Base-by-base conservation (phyloP, 306 rosid species). In the Begonia loranthoides region DNA sequence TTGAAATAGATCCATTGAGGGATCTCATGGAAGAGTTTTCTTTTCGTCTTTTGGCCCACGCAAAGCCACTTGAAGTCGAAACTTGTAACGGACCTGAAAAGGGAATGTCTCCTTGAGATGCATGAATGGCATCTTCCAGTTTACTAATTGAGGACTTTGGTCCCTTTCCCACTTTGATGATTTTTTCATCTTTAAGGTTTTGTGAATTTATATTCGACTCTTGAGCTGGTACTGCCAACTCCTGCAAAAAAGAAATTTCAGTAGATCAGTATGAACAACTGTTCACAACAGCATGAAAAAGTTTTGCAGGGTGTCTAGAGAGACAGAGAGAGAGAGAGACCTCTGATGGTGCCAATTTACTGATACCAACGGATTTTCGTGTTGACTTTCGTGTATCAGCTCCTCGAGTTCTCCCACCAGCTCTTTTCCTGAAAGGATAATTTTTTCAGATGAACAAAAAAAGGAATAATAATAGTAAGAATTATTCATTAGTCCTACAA, bases 31-130 rank as follows among this genome's bases (percentile, higher is more conserved):
- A 61, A 45, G 74, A 16, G 21, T 83, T 92, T 12, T 90, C 99
- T 69, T 62, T 83, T 34, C 78, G 86, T 72, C 94, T 81, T 75
- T 78, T 92, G 1, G 94, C 96, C 99, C 99, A 92, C 12, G 99
- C 88, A 68, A 92, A 92, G 57, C 99, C 94, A 60, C 99, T 83
- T 61, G 99, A 92, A 49, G 80, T 86, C 40, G 96, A 92, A 68
- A 92, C 99, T 69, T 87, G 94, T 51, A 92, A 72, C 15, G 83
- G 93, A 50, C 92, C 93, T 41, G 87, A 82, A 56, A 72, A 79
- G 51, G 99, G 89, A 71, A 92, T 70, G 67, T 92, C 99, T 57
- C 75, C 93, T 61, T 87, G 82, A 67, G 96, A 83, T 28, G 71
- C 55, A 49, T 78, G 79, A 36, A 71, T 75, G 67, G 69, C 58